Evolutionary conservation across 148 eudicot genomes (phyloP), one percentile per base, ranked within the genome.

Genomic region (Fagopyrum tataricum): DNA sequence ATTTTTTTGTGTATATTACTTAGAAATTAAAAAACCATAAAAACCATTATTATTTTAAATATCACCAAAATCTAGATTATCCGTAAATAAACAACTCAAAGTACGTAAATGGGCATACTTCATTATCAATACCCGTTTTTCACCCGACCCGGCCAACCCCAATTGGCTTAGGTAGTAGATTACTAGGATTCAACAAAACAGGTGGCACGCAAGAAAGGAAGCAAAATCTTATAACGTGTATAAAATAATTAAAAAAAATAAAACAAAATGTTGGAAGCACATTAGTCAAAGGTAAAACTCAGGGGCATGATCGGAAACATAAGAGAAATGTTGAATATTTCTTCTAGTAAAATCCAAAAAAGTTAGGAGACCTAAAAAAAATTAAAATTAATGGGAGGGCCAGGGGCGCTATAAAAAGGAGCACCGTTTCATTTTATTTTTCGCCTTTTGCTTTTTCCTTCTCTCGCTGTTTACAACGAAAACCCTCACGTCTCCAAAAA

Each of bases 331-430:
- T 39, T 37, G 43, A 64, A 14, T 3, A 31, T 39, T 37, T 64
- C 69, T 64, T 31, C 69, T 37, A 64, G 69, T 64, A 64, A 31
- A 64, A 9, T 64, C 69, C 69, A 64, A 64, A 64, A 64, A 64
- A 64, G 69, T 64, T 64, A 64, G 69, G 69, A 43, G 69, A 64
- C 69, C 69, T 64, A 64, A 64, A 64, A 37, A 62, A 64, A 24
- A 62, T 62, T 26, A 31, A 31, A 31, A 31, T 15, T 4, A 24
- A 10, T 61, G 2, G 8, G 67, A 11, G 40, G 37, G 41, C 13
- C 67, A 3, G 41, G 69, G 43, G 20, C 17, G 18, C 43, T 64
- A 64, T 64, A 64, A 64, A 64, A 64, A 14, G 69, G 14, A 5
- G 43, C 69, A 64, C 20, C 18, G 43, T 43, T 64, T n/a, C 44